Base-by-base conservation (phyloP, 148 eudicot genomes). In the Agrostemma githago region DNA sequence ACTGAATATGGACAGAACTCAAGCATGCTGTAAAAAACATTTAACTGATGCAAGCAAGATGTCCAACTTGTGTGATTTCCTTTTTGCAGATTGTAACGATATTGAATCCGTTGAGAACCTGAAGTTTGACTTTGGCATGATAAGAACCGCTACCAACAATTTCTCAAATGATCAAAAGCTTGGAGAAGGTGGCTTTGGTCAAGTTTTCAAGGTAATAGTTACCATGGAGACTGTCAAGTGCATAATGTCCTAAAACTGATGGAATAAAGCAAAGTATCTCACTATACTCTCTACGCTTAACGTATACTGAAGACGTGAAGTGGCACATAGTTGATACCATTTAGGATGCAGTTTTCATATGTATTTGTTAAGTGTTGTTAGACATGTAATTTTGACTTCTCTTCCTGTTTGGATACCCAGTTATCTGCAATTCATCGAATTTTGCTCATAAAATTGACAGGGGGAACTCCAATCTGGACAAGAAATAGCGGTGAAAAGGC, bases 131-230 rank as follows among this genome's bases (percentile, higher is more conserved):
- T 80, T 80, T 64, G 67, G 14, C 42, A 63, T 37, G 70, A 80
- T 80, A 71, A 80, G 64, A 72, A 58, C 79, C 40, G 79, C 79
- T 0, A 76, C 79, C n/a, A 66, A 71, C 39, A 71, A 66, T 59
- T 80, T 80, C 76, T 37, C 76, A 17, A 75, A 51, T 17, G 83
- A 76, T 59, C 67, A 60, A 40, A 80, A 80, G 76, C 83, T 80
- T 4, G 83, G 83, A 71, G 83, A 80, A 72, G 83, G 83, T 60
- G 83, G 83, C 46, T 80, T 80, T 4, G 83, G 83, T 60, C 62
- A 67, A 66, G 83, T 80, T 76, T 80, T 76, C 70, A 72, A 76
- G 83, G 83, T 80, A 80, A 17, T 37, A 42, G 11, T 54, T 8
- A 0, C 7, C 53, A 48, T 48, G 34, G 34, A 26, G 34, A 26